These are phyloP conservation scores for Exserohilum turcica DNA, from an alignment of 2,329 filamentous ascomycete species.

Conservation along the genomic window DNA sequence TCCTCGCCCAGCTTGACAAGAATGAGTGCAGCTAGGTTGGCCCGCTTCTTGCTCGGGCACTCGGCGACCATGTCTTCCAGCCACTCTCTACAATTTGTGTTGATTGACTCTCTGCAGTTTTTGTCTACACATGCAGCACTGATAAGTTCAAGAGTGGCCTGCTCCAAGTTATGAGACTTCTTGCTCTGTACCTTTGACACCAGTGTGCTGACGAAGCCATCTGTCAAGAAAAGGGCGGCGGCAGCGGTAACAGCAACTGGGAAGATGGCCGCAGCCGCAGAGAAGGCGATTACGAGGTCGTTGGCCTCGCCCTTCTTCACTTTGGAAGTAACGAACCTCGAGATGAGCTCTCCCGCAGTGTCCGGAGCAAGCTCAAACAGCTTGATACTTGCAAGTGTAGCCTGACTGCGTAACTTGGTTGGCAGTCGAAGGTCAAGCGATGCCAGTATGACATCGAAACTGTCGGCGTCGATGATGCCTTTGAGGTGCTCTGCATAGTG, in stretches of 20 bases:
- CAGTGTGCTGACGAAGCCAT: conserved; percentile 81
- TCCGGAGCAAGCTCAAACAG: conserved; percentile 79
- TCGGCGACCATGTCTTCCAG: conserved; percentile 81
- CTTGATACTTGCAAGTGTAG: conserved; percentile 79
- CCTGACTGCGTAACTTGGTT: conserved; percentile 75
- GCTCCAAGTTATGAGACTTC: conserved; percentile 85
- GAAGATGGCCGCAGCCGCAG: conserved; percentile 86
- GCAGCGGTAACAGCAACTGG: conserved; percentile 79
- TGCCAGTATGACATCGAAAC: conserved; percentile 82
- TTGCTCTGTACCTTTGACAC: conserved; percentile 77
- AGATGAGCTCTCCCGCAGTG: conserved; percentile 70
- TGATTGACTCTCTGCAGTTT: conserved; percentile 79
- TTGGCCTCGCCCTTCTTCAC: conserved; percentile 79
- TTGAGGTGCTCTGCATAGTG: conserved; percentile 60
- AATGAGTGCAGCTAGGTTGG: conserved; percentile 59
- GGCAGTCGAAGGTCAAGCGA: conserved; percentile 85
- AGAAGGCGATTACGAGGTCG: conserved; percentile 89
- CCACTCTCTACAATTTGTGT: conserved; percentile 85
- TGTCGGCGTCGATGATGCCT: conserved; percentile 71
- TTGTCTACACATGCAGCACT: conserved; percentile 89
- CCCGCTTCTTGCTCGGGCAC: conserved; percentile 63
- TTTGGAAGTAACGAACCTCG: conserved; percentile 73
- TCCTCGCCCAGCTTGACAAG: conserved; percentile 61
- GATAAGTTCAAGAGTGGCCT: conserved; percentile 83
- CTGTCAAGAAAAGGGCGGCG: conserved; percentile 80